Conservation (phyloP, 169 alveolate genomes). For the Plasmodium knowlesi region DNA sequence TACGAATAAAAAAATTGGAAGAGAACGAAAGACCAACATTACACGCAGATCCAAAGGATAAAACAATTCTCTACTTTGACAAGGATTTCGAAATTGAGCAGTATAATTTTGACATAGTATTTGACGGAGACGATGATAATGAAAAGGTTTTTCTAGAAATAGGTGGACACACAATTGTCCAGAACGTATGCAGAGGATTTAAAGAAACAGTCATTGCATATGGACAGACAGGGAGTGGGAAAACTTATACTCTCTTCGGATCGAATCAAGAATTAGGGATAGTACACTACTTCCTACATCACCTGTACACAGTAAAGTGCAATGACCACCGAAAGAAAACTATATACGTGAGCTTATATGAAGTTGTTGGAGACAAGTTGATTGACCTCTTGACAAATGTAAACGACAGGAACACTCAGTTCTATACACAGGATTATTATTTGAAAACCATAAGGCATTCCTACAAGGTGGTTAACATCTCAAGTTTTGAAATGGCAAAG, state of each 20-base stretch:
- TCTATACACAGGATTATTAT: slow-evolving; percentile 41
- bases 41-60: slow-evolving; percentile 57
- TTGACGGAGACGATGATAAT: slow-evolving; percentile 41
- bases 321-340: background rate
- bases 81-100: slow-evolving; percentile 57
- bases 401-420: slow-evolving; percentile 20
- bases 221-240: slow-evolving; percentile 70
- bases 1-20: slow-evolving; percentile 38
- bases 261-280: slow-evolving; percentile 53
- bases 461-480: slow-evolving; percentile 50
- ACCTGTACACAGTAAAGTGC: slow-evolving; percentile 22
- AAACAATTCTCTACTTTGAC: slow-evolving; percentile 35
- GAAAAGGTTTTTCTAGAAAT: slow-evolving; percentile 27
- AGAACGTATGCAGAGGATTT: slow-evolving; percentile 57
- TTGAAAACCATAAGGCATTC: slow-evolving; percentile 40
- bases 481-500: slow-evolving; percentile 40
- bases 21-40: slow-evolving; percentile 31
- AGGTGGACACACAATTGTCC: slow-evolving; percentile 45
- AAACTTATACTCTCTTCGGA: slow-evolving; percentile 53
- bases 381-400: slow-evolving; percentile 28
- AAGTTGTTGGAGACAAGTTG: slow-evolving; percentile 38
- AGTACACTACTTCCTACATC: slow-evolving; percentile 16
- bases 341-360: slow-evolving; percentile 45
- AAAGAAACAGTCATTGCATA: slow-evolving; percentile 55
- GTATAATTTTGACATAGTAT: slow-evolving; percentile 46